A percentile compares a stretch with the other conserved stretches of the same genome.
phyloP scores from a whole-genome alignment of 345 rosid species.

The Lepidium sativum region DNA sequence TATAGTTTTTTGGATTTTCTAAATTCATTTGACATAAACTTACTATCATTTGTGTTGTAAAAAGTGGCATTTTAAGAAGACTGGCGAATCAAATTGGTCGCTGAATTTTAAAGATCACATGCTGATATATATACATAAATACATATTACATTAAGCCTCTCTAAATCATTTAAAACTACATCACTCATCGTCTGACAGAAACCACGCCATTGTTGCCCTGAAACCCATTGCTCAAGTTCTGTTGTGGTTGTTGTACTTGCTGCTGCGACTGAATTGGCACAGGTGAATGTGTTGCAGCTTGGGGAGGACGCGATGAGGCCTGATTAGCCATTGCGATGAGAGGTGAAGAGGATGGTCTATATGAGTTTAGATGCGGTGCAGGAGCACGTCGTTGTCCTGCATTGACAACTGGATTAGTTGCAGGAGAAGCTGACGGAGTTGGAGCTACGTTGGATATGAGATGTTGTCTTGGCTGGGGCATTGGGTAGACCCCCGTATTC shows the following conservation, averaged over 20 bases:
- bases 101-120: background rate
- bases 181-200: constrained; percentile 27
- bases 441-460: constrained; percentile 16
- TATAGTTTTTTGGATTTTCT: background rate
- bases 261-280: background rate
- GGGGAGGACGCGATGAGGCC: background rate
- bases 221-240: constrained; percentile 7
- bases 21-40: background rate
- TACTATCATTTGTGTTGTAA: background rate
- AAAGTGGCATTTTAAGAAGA: background rate
- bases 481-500: background rate
- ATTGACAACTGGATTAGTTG: background rate
- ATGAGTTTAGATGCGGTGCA: constrained; percentile 2
- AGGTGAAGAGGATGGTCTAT: constrained; percentile 9
- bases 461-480: constrained; percentile 25
- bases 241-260: constrained; percentile 2
- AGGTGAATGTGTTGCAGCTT: background rate
- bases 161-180: background rate
- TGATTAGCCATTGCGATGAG: background rate
- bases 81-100: background rate
- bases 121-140: background rate
- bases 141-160: background rate
- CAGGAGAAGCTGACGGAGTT: constrained; percentile 11
- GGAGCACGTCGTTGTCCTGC: background rate
- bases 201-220: constrained; percentile 11